Evolutionary conservation across 2,329 filamentous ascomycete genomes (phyloP), one percentile per base, ranked within the genome.

Genomic region (Ophiostoma angusticollis): DNA sequence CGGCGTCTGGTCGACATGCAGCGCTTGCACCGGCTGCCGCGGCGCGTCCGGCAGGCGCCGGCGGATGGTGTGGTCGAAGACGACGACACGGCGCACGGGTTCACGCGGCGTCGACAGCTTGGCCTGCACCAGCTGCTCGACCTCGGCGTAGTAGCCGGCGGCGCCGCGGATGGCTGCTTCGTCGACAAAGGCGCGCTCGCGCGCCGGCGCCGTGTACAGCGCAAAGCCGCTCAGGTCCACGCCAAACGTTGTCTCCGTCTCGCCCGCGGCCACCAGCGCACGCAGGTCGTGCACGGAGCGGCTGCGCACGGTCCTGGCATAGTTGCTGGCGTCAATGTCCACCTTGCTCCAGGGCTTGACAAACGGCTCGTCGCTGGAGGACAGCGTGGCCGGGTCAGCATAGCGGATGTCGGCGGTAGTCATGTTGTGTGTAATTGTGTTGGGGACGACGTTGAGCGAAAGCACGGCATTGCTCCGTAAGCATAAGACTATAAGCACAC

Each of bases 31-130:
- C 0, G 80, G 80, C 45, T 73, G 70, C 6, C 79, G 66, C 0
- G 74, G 65, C 0, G 74, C 62, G 2, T 60, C 54, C n/a, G 70
- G 67, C 2, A 62, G 56, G 16, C 68, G 60, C 6, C 70, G 61
- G 2, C 79, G 69, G 47, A 84, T 78, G 0, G 79, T 83, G 54
- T 84, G 79, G 55, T 84, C 79, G 52, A 84, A 84, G 42, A 83
- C 78, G 43, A 75, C 66, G 9, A 84, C 67, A 44, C 74, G 74
- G 39, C 69, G 70, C 37, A 78, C 60, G 0, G 67, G 61, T 17
- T 45, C 42, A 2, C 13, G 16, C 2, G 40, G 24, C n/a, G 40
- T 42, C 4, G 42, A 39, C 0, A 80, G 60, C 31, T 70, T 68
- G 21, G 63, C 56, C 11, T 64, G 63, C 2, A 82, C 58, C 1